phyloP scores from a whole-genome alignment of 2,329 filamentous ascomycete species.

The Phaeophleospora eucalypticola region DNA sequence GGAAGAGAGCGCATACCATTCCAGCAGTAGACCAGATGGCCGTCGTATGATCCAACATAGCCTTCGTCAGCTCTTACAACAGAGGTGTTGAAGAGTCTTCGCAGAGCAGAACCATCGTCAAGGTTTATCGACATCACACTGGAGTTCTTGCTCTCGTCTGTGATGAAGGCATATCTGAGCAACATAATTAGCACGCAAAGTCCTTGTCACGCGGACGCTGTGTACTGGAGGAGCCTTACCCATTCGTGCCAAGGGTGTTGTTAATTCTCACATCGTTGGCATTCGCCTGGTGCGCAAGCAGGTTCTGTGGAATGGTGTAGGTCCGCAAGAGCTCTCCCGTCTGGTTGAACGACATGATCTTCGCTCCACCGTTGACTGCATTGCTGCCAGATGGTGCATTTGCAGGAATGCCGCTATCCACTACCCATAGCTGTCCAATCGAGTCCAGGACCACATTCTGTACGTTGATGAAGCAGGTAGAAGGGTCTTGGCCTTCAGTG shows the following conservation, averaged over 20 bases:
- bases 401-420: slow-evolving; percentile 40
- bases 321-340: slow-evolving; percentile 33
- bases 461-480: slow-evolving; percentile 44
- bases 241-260: slow-evolving; percentile 38
- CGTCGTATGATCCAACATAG: slow-evolving; percentile 38
- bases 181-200: neutral
- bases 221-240: slow-evolving; percentile 13
- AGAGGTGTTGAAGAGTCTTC: slow-evolving; percentile 38
- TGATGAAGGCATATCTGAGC: slow-evolving; percentile 37
- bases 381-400: slow-evolving; percentile 18
- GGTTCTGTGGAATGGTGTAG: slow-evolving; percentile 35
- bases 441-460: slow-evolving; percentile 44
- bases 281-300: slow-evolving; percentile 37
- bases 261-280: slow-evolving; percentile 44
- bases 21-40: slow-evolving; percentile 26
- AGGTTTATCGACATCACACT: slow-evolving; percentile 40
- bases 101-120: slow-evolving; percentile 32
- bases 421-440: slow-evolving; percentile 38
- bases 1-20: slow-evolving; percentile 5
- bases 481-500: slow-evolving; percentile 35
- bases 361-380: slow-evolving; percentile 36
- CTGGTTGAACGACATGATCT: slow-evolving; percentile 42
- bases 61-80: slow-evolving; percentile 37
- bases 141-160: slow-evolving; percentile 37
- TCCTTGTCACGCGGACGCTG: too few species aligned